These are phyloP conservation scores for Alternaria gansuensis DNA, from an alignment of 2,329 filamentous ascomycete genomes.

Conservation along the genomic window DNA sequence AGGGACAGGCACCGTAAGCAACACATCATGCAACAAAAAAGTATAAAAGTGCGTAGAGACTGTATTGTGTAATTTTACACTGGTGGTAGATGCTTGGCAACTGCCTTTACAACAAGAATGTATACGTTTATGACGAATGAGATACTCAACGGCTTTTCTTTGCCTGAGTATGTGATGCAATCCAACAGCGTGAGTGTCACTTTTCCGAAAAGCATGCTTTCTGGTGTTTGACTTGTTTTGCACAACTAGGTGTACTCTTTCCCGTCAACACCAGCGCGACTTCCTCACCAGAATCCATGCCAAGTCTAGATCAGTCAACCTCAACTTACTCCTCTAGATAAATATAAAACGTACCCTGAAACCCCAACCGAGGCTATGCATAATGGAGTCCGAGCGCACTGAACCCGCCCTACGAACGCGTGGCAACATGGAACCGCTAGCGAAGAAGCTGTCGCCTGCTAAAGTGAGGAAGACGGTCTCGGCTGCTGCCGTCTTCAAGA, in stretches of 20 bases:
- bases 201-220: background rate
- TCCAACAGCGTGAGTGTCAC: background rate
- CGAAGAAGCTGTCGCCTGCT: conserved; percentile 4
- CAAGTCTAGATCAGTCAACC: conserved; percentile 15
- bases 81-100: background rate
- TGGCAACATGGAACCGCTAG: background rate
- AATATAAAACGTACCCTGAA: background rate
- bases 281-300: conserved; percentile 19
- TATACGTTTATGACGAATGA: conserved; percentile 4
- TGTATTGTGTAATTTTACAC: background rate
- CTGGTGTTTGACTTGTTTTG: background rate
- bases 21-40: background rate
- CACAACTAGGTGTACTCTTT: background rate
- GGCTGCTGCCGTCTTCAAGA: conserved; percentile 41
- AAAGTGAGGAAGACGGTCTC: conserved; percentile 30
- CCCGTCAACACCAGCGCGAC: conserved; percentile 6
- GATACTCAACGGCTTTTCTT: background rate
- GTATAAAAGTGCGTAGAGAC: background rate
- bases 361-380: background rate
- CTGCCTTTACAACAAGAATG: conserved; percentile 10
- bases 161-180: background rate
- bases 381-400: conserved; percentile 13
- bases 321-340: background rate
- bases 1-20: conserved; percentile 35
- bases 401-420: background rate